phyloP scores from a whole-genome alignment of 352 stramenopile genomes.

The Pythium aristosporum region DNA sequence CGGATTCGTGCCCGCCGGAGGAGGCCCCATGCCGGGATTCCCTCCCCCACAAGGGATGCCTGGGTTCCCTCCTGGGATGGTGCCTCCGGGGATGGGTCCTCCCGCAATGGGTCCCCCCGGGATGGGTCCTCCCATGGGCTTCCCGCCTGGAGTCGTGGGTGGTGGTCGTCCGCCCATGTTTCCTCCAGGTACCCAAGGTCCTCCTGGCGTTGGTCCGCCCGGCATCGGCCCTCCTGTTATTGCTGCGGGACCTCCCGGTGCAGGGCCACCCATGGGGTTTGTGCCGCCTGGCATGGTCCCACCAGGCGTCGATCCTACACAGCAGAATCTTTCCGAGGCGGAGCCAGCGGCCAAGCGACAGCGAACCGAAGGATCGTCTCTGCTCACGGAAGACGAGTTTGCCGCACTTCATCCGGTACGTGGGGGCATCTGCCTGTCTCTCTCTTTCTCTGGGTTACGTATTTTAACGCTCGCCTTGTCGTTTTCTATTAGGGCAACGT shows the following conservation, averaged over 20 bases:
- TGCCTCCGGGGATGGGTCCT: slow-evolving; percentile 17
- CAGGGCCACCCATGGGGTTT: slow-evolving; percentile 9
- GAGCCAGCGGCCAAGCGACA: slow-evolving; percentile 74
- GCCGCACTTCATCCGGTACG: slow-evolving; percentile 67
- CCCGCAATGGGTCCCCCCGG: slow-evolving; percentile 30
- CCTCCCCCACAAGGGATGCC: slow-evolving; percentile 8
- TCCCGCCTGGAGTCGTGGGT: neutral
- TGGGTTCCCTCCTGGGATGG: slow-evolving; percentile 8
- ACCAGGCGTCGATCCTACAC: slow-evolving; percentile 7
- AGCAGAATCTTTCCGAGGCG: slow-evolving; percentile 28
- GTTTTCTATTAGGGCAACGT: slow-evolving; percentile 50
- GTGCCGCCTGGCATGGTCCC: slow-evolving; percentile 15
- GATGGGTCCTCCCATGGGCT: slow-evolving; percentile 30
- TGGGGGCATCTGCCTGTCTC: slow-evolving; percentile 7
- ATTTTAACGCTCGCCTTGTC: slow-evolving; percentile 15
- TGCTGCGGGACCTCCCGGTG: slow-evolving; percentile 16
- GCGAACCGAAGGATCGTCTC: slow-evolving; percentile 49
- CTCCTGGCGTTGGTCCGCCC: too few relatives aligned
- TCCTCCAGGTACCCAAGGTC: slow-evolving; percentile 3
- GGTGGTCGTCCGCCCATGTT: neutral
- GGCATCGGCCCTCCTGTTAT: slow-evolving; percentile 28
- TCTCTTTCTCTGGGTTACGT: neutral
- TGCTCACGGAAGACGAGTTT: slow-evolving; percentile 84
- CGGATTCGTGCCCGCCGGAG: slow-evolving; percentile 7
- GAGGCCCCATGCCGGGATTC: slow-evolving; percentile 28